Evolutionary conservation across 495 filamentous ascomycete genomes (phyloP), one percentile per base, ranked within the genome.

Genomic region (Clohesyomyces aquaticus): DNA sequence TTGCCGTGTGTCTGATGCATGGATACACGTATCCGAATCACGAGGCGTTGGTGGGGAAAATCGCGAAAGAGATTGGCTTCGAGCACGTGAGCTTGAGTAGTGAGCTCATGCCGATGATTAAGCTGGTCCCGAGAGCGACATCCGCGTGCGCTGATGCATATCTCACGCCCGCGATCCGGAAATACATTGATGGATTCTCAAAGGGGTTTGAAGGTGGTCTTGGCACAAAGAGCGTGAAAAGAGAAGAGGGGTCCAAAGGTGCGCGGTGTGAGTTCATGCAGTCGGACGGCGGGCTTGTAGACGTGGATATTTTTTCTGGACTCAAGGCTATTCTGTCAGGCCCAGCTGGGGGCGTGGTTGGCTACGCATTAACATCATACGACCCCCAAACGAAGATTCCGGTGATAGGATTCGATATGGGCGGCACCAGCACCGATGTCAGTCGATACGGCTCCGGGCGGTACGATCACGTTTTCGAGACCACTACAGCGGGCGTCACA

Each of bases 381-480:
- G 94, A 97, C 71, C 81, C 89, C 1, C 80, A 88, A 48, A 94
- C 92, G 16, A 91, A 87, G 70, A 93, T 83, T 1, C 93, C 93
- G 0, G 89, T 98, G 10, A 96, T 98, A 71, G 94, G 94, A 0
- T 98, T 98, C 67, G 94, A 98, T 68, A 98, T 98, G 94, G 87
- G 87, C 32, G 94, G 94, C 26, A 98, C 94, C 4, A 93, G 88
- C 35, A 98, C 94, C 0, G 94, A 98, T 72, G 93, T 97, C 4
- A 96, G 91, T 22, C 79, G 94, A 25, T 98, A 94, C 69, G 94
- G 93, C 41, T 79, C 82, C 45, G 93, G 94, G 11, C 82, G 93
- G 50, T 91, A 96, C 71, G 94, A 98, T 59, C 94, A 98, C 73
- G 94, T 97, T 0, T 98, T 98, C 63, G 94, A 96, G 72, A 97